These are phyloP conservation scores for Aspergillus novofumigatus DNA, from an alignment of 2,329 filamentous ascomycete species.

Conservation along the genomic window DNA sequence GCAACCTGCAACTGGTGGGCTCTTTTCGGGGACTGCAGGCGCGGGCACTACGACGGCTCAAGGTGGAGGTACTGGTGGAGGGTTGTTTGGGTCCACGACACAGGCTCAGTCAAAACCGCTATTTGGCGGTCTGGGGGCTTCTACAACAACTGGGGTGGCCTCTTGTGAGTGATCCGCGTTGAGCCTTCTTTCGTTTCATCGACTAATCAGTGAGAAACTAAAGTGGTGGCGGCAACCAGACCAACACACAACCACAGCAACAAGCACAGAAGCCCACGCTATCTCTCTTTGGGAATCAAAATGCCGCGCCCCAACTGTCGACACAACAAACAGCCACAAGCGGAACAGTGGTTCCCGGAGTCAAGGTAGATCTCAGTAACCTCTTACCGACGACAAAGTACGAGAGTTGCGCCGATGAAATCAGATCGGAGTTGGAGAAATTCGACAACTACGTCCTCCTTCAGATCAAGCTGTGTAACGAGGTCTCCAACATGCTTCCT, in stretches of 20 bases:
- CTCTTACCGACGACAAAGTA: constrained; percentile 85
- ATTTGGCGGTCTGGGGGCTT: constrained; percentile 29
- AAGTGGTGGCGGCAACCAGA: constrained; percentile 22
- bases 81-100: constrained; percentile 31
- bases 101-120: constrained; percentile 34
- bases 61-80: constrained; percentile 21
- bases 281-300: constrained; percentile 36
- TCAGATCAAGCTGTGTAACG: constrained; percentile 69
- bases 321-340: constrained; percentile 31
- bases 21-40: constrained; percentile 18
- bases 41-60: constrained; percentile 19
- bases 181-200: neutral
- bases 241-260: constrained; percentile 28
- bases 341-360: constrained; percentile 56
- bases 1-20: constrained; percentile 26
- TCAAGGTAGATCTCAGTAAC: constrained; percentile 73
- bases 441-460: constrained; percentile 77
- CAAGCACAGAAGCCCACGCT: constrained; percentile 49
- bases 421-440: constrained; percentile 71
- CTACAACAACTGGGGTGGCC: constrained; percentile 24
- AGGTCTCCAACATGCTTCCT: constrained; percentile 68
- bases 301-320: constrained; percentile 25
- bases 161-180: constrained; percentile 30
- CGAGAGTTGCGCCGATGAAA: constrained; percentile 77
- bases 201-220: neutral